Base-by-base conservation (phyloP, 148 eudicot genomes). In the Linanthus parryae region DNA sequence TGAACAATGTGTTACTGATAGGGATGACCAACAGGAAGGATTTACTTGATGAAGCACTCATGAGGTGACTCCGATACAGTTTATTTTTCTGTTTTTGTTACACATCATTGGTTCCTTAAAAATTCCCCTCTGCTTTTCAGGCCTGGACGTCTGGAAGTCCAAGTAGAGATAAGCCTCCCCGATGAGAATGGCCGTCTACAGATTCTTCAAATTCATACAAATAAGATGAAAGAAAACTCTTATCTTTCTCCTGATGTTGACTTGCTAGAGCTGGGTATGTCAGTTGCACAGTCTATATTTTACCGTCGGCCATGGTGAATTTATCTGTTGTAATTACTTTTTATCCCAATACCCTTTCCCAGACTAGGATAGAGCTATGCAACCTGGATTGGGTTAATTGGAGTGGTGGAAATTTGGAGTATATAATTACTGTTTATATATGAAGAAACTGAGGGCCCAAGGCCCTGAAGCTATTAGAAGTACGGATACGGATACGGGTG, bases 11-110 rank as follows among this genome's bases (percentile, higher is more conserved):
- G 36, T 62, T 94, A 71, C 81, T 94, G 49, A 94, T 94, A 61
- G 99, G 99, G 55, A 94, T 94, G 99, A 94, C 99, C 11, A 94
- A 94, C 66, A 80, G 99, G 65, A 94, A 88, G 69, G 99, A 94
- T 72, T 74, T 94, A 70, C 88, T 94, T 74, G 99, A 94, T 74
- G 99, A 94, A 77, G 99, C 99, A 47, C 96, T 94, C 68, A 18
- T 94, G 62, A 94, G 96, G 96, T 87, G 59, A 69, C 23, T 59
- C 8, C 39, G 16, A 19, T 46, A 17, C 48, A n/a, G n/a, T n/a
- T n/a, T n/a, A n/a, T n/a, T n/a, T n/a, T n/a, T n/a, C n/a, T n/a
- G n/a, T n/a, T n/a, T n/a, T n/a, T n/a, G n/a, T n/a, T n/a, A n/a
- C n/a, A n/a, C n/a, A n/a, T n/a, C n/a, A n/a, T n/a, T n/a, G n/a